These are phyloP conservation scores for Thalassiosira mediterranea DNA, from an alignment of 352 stramenopile genomes.

Conservation along the genomic window DNA sequence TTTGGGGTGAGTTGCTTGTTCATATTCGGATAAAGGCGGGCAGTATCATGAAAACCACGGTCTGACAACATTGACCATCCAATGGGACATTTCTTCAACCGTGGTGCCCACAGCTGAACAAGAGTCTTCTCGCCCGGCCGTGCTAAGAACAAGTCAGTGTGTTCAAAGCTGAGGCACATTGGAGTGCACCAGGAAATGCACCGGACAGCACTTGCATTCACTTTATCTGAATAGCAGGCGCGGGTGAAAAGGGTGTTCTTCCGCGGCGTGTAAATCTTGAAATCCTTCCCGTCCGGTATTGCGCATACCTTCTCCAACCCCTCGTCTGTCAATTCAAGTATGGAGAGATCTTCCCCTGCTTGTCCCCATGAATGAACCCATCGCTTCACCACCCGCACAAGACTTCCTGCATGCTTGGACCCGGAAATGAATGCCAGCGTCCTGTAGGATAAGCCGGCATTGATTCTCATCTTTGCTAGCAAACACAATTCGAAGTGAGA, in stretches of 20 bases:
- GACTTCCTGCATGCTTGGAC: not conserved
- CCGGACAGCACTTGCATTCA: constrained; percentile 12
- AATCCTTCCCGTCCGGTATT: constrained; percentile 23
- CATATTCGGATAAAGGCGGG: constrained; percentile 16
- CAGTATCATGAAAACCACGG: constrained; percentile 11
- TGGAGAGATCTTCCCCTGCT: constrained; percentile 14
- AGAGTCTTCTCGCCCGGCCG: constrained; percentile 13
- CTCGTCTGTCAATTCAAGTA: constrained; percentile 18
- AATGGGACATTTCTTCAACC: constrained; percentile 12
- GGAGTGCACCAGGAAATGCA: constrained; percentile 26
- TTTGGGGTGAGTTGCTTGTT: constrained; percentile 13
- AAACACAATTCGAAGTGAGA: constrained; percentile 12
- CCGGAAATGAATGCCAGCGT: not conserved
- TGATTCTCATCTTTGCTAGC: constrained; percentile 10
- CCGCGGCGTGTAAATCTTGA: constrained; percentile 10
- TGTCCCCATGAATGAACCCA: constrained; percentile 4
- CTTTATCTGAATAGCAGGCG: constrained; percentile 27
- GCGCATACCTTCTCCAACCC: constrained; percentile 6
- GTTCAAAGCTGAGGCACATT: constrained; percentile 25
- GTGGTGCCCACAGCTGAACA: constrained; percentile 17
- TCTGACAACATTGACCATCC: constrained; percentile 19
- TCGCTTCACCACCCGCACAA: not conserved
- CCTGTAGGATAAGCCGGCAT: not conserved
- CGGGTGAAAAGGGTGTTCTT: constrained; percentile 15
- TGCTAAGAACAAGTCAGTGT: constrained; percentile 16